Evolutionary conservation across 129 eudicot genomes (phyloP).

Genomic region (Sambucus nigra): DNA sequence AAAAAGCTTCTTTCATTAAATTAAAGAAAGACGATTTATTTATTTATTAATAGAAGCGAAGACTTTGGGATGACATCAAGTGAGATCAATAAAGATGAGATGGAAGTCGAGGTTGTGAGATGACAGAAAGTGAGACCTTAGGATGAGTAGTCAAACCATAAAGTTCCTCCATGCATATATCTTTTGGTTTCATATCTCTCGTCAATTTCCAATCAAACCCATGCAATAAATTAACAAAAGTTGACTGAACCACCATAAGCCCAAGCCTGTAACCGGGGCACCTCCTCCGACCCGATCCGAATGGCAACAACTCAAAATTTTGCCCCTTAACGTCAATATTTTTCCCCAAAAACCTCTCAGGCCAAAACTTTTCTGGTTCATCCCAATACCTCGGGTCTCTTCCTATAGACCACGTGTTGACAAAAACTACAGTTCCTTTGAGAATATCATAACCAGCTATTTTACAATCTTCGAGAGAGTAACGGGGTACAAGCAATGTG

Average conservation of each 20-base stretch:
- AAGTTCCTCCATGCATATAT: conserved; percentile 4
- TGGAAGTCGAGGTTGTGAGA: conserved; percentile 8
- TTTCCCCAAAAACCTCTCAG: conserved; percentile 7
- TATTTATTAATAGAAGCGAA: too few species aligned
- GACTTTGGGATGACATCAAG: too few species aligned
- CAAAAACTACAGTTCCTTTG: not conserved
- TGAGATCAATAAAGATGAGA: conserved; percentile 5
- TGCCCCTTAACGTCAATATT: not conserved
- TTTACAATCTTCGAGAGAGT: not conserved
- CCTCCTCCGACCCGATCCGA: conserved; percentile 16
- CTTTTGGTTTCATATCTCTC: not conserved
- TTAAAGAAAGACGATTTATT: too few species aligned
- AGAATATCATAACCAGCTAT: not conserved
- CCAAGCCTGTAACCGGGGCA: conserved; percentile 8
- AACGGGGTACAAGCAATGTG: not conserved
- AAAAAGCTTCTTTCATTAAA: too few species aligned
- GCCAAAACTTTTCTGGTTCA: not conserved
- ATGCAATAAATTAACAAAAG: conserved; percentile 4
- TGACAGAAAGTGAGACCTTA: conserved; percentile 3
- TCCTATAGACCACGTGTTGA: not conserved
- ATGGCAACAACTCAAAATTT: conserved; percentile 7
- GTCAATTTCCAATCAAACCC: conserved; percentile 10
- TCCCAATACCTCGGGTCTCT: conserved; percentile 1
- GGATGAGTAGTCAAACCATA: not conserved
- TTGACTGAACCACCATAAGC: not conserved